phyloP scores from a whole-genome alignment of 345 rosid genomes.

The Raphanus raphanistrum region DNA sequence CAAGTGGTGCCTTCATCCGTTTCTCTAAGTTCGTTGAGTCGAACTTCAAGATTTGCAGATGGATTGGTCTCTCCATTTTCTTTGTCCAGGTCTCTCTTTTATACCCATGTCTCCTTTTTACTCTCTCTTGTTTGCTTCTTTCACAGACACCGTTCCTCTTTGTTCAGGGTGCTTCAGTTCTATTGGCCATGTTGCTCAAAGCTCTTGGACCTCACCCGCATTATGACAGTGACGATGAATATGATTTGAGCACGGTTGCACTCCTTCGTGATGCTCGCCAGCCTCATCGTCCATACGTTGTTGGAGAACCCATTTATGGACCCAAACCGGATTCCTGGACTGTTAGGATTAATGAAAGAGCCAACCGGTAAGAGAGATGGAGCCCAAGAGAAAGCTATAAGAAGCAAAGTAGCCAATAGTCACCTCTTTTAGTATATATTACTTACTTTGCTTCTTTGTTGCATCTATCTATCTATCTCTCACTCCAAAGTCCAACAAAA shows the following conservation, averaged over 20 bases:
- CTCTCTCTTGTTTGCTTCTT: not conserved
- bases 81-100: conserved; percentile 56
- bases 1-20: conserved; percentile 63
- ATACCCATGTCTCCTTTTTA: not conserved
- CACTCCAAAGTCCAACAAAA: not conserved
- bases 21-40: conserved; percentile 67
- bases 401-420: not conserved
- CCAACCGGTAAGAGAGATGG: conserved; percentile 12
- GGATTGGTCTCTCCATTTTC: conserved; percentile 78
- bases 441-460: conserved; percentile 8
- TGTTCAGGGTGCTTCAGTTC: conserved; percentile 59
- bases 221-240: conserved; percentile 81
- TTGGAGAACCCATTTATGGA: conserved; percentile 65
- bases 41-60: conserved; percentile 75
- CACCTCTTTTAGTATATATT: not conserved
- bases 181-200: conserved; percentile 68
- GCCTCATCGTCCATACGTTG: conserved; percentile 54
- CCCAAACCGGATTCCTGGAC: conserved; percentile 53
- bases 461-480: not conserved
- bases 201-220: conserved; percentile 68
- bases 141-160: conserved; percentile 2
- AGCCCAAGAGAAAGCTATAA: conserved; percentile 19
- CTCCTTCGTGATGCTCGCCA: conserved; percentile 57
- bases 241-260: conserved; percentile 54
- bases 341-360: conserved; percentile 61